Conservation (phyloP, 2,329 filamentous ascomycete species). For the Biscogniauxia sp. region DNA sequence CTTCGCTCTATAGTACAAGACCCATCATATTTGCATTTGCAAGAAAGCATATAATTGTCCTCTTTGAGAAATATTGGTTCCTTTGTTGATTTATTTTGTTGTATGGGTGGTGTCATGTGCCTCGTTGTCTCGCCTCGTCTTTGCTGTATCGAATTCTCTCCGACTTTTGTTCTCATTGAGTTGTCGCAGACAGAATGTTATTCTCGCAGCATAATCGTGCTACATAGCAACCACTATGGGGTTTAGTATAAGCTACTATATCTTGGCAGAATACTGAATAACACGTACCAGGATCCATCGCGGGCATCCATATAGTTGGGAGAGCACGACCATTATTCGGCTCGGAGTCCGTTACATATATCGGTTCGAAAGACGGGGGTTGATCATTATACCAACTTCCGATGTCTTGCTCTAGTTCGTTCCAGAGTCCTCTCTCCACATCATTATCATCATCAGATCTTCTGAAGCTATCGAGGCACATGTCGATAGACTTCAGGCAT, state of each 20-base stretch:
- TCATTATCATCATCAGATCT: neutral
- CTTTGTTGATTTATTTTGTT: neutral
- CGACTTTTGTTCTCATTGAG: neutral
- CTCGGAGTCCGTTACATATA: neutral
- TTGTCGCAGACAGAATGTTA: neutral
- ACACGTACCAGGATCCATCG: neutral
- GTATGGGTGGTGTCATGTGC: neutral
- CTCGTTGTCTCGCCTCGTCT: neutral
- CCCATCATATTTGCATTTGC: neutral
- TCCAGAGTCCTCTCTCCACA: neutral
- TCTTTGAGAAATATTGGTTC: neutral
- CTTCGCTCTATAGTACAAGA: neutral
- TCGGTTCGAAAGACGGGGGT: neutral
- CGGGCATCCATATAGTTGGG: neutral
- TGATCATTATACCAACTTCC: neutral
- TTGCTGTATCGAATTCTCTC: neutral
- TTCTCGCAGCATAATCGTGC: neutral
- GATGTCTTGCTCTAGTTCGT: neutral
- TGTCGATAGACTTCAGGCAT: neutral
- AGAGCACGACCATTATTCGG: neutral
- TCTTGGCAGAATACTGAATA: neutral
- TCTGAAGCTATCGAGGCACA: neutral
- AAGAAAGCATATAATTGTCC: neutral
- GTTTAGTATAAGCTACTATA: neutral
- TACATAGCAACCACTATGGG: neutral